A percentile compares a stretch with the other conserved stretches of the same genome.
Conservation (phyloP, 805 yeast genomes). For the Ogataea pignaliae region DNA sequence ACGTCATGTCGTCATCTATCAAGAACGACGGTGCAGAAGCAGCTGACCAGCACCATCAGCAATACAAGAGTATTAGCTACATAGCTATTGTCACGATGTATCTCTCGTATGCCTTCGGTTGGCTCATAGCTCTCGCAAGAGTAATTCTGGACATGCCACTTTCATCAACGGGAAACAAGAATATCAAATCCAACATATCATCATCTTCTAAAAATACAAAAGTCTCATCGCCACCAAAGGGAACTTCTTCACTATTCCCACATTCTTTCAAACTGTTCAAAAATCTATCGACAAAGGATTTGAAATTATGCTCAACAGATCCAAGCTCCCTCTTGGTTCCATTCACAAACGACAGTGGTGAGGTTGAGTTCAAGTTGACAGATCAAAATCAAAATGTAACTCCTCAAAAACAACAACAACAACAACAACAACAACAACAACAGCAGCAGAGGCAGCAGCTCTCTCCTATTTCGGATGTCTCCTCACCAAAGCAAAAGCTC, state of each 20-base stretch:
- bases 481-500: conserved; percentile 9
- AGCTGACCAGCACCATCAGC: no score
- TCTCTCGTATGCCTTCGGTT: no score
- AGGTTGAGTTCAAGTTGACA: conserved; percentile 53
- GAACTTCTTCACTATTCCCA: conserved; percentile 8
- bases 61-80: no score
- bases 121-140: no score
- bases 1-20: no score
- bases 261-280: conserved; percentile 7
- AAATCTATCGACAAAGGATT: conserved; percentile 17
- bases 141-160: no score
- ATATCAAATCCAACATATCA: no score
- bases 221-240: background rate
- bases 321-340: conserved; percentile 45
- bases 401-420: conserved; percentile 3
- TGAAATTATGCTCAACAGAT: conserved; percentile 41
- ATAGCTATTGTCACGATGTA: no score
- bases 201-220: no score
- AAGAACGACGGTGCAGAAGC: no score
- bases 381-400: conserved; percentile 29
- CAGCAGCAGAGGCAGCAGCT: conserved; percentile 15
- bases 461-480: conserved; percentile 25
- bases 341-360: conserved; percentile 47
- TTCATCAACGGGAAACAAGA: no score
- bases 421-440: background rate